Evolutionary conservation across 1,284 basidiomycete species (phyloP).

Genomic region (Paramarasmius palmivorus): DNA sequence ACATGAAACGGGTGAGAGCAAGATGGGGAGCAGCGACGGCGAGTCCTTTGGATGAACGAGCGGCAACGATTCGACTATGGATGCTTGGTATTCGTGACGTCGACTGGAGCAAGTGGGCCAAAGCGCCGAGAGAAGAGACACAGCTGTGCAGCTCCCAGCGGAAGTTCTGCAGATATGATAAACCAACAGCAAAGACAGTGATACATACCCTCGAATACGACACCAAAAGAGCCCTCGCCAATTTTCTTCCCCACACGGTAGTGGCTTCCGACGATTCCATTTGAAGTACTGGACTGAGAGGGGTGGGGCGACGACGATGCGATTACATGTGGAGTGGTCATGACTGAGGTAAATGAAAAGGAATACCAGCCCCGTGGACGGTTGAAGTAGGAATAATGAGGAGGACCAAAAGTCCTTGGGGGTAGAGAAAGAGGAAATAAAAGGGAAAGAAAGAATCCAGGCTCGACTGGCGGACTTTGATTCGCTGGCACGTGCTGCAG

Average conservation of each 20-base stretch:
- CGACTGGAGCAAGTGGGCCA: too few relatives aligned
- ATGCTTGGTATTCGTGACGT: too few relatives aligned
- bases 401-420: slow-evolving; percentile 8
- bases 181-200: background rate
- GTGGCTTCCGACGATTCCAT: slow-evolving; percentile 74
- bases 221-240: slow-evolving; percentile 84
- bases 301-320: slow-evolving; percentile 67
- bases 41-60: too few relatives aligned
- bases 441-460: slow-evolving; percentile 2
- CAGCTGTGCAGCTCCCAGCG: too few relatives aligned
- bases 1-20: too few relatives aligned
- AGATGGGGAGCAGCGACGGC: too few relatives aligned
- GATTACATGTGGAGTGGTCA: slow-evolving; percentile 79
- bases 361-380: slow-evolving; percentile 2
- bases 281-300: slow-evolving; percentile 57
- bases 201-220: slow-evolving; percentile 73
- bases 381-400: slow-evolving; percentile 2
- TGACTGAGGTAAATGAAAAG: slow-evolving; percentile 26
- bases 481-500: background rate
- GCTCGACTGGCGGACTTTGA: slow-evolving; percentile 9
- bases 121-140: too few relatives aligned
- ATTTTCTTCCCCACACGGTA: slow-evolving; percentile 86
- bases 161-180: too few relatives aligned
- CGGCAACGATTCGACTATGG: too few relatives aligned
- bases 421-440: slow-evolving; percentile 3